Conservation (phyloP, 208 protist genomes). For the Leishmania turanica region DNA sequence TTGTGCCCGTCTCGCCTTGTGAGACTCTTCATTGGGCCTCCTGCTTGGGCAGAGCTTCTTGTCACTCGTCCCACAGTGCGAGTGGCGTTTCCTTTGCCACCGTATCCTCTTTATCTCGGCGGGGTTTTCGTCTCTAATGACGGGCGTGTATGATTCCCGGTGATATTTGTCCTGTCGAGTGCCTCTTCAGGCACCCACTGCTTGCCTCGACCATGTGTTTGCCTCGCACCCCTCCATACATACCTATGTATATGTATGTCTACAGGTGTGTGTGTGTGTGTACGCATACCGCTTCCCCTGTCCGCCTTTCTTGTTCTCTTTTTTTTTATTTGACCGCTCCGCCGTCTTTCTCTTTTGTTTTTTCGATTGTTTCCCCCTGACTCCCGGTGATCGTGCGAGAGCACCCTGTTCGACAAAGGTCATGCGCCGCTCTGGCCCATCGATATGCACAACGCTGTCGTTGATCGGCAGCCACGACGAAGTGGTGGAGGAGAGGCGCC, state of each 20-base stretch:
- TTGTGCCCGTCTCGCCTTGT: not conserved
- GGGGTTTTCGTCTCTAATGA: not conserved
- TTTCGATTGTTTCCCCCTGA: not conserved
- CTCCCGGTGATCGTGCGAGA: not conserved
- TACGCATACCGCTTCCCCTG: not conserved
- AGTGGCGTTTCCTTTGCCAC: not conserved
- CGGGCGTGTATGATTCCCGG: not conserved
- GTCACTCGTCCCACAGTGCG: not conserved
- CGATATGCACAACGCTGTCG: not conserved
- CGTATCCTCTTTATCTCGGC: not conserved
- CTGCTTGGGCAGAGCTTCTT: not conserved
- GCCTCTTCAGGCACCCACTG: not conserved
- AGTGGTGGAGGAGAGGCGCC: not conserved
- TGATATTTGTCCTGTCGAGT: not conserved
- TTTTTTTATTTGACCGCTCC: not conserved
- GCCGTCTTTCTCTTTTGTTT: not conserved
- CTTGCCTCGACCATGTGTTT: not conserved
- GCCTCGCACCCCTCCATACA: not conserved
- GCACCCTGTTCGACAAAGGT: not conserved
- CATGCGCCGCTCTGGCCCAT: not conserved
- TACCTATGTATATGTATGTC: not conserved
- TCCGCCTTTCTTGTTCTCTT: not conserved
- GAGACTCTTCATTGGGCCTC: not conserved
- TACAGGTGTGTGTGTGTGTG: too few species aligned
- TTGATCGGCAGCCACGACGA: not conserved